Base-by-base conservation (phyloP, 2,329 filamentous ascomycete species). In the Penicillium sp. region DNA sequence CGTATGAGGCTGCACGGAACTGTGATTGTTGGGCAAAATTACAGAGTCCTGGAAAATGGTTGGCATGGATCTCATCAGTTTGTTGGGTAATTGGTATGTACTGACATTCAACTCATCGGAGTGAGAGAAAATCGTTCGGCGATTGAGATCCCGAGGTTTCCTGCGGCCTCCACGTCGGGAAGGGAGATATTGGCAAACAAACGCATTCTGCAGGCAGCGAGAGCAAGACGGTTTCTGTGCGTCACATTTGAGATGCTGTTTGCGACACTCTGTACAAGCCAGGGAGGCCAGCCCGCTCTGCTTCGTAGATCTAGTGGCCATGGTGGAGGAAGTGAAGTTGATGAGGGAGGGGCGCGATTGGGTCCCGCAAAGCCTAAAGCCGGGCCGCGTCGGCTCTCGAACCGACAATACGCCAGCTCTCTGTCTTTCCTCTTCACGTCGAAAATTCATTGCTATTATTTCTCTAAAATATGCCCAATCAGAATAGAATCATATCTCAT, bases 161-260 rank as follows among this genome's bases (percentile, higher is more conserved):
- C 69, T 74, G 60, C 75, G 76, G 22, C 80, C 75, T 5, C 82
- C 82, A 8, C 87, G 81, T 33, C 87, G 82, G n/a, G 86, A 90
- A 40, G 85, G 82, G 47, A 89, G 79, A 68, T 89, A 90, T 62
- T 83, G 71, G 66, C 88, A 91, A 44, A 83, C 76, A 14, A 78
- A 73, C 45, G 79, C 79, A 51, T 80, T 79, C 38, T 75, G 71
- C 24, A 74, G 69, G 69, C 88, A 91, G 44, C 88, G 82, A 31
- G 81, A 79, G 69, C 88, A 91, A 9, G 68, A 61, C 9, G 88
- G 87, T 31, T 72, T 82, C 35, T 76, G 71, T 14, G 85, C 87
- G 63, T 90, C 85, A 67, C 88, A 91, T 69, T 89, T 90, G 39
- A 90, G 76, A 69, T 91, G 88, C 62, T 88, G 73, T 48, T 73